A percentile compares a stretch with the other conserved stretches of the same genome.
Evolutionary conservation across 2,329 filamentous ascomycete species (phyloP).

Genomic region (Teratosphaeria epicoccoides): DNA sequence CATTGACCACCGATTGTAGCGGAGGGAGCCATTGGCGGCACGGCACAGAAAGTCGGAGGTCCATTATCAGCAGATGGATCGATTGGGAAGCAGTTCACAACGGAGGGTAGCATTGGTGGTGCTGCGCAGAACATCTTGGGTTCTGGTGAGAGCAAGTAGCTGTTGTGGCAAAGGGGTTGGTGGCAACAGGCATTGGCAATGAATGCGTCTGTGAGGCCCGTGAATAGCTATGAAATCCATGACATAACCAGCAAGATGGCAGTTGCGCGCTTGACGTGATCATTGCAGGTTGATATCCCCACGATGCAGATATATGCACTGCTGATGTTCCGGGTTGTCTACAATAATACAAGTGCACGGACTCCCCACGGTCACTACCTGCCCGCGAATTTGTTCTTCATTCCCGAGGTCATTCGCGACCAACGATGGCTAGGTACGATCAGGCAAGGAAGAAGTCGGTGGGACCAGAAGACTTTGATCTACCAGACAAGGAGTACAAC

Average conservation of each 20-base stretch:
- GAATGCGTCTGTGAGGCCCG: no score
- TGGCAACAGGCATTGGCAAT: not conserved
- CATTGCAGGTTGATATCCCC: no score
- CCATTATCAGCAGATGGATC: slow-evolving; percentile 26
- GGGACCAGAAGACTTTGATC: slow-evolving; percentile 3
- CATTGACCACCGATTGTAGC: not conserved
- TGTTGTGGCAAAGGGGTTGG: not conserved
- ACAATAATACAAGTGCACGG: no score
- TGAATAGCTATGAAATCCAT: no score
- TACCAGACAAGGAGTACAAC: slow-evolving; percentile 27
- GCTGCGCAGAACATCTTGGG: slow-evolving; percentile 27
- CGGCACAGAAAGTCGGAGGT: slow-evolving; percentile 29
- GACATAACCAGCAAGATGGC: no score
- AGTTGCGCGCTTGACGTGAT: no score
- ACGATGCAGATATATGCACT: no score
- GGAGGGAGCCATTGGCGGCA: slow-evolving; percentile 27
- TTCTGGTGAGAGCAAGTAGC: slow-evolving; percentile 12
- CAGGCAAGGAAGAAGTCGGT: not conserved
- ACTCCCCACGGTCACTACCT: not conserved
- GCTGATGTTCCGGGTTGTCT: no score
- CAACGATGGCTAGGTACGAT: not conserved
- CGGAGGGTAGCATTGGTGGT: slow-evolving; percentile 27
- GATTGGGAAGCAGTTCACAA: slow-evolving; percentile 31
- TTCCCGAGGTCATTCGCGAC: not conserved
- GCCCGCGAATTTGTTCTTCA: not conserved